phyloP scores from a whole-genome alignment of 2,329 filamentous ascomycete genomes.

The Penicillium vulpinum region DNA sequence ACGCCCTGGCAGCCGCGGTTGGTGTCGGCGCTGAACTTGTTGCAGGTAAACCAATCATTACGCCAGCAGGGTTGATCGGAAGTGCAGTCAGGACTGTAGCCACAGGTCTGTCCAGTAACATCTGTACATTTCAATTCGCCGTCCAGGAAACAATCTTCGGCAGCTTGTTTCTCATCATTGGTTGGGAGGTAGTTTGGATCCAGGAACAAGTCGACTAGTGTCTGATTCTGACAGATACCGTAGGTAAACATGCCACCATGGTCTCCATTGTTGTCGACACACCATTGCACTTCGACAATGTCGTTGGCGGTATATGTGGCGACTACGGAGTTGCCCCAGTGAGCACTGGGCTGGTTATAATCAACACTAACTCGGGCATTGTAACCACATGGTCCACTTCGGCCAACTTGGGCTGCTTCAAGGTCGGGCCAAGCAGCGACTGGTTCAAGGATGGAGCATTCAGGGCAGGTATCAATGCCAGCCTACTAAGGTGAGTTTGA shows the following conservation, averaged over 20 bases:
- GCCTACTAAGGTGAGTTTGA: constrained; percentile 33
- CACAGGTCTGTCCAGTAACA: constrained; percentile 52
- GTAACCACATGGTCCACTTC: constrained; percentile 55
- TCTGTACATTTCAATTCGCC: constrained; percentile 53
- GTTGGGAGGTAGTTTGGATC: constrained; percentile 52
- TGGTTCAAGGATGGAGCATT: constrained; percentile 57
- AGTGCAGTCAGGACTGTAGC: constrained; percentile 51
- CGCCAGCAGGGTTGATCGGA: constrained; percentile 49
- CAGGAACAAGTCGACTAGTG: constrained; percentile 53
- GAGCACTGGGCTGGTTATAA: constrained; percentile 50
- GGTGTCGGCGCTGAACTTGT: constrained; percentile 17
- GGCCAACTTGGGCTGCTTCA: constrained; percentile 47
- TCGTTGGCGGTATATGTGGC: constrained; percentile 50
- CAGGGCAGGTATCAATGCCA: constrained; percentile 54
- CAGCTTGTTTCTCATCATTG: constrained; percentile 54
- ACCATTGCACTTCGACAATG: constrained; percentile 55
- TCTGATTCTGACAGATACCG: constrained; percentile 55
- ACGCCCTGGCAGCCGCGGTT: constrained; percentile 45
- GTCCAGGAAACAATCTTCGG: constrained; percentile 54
- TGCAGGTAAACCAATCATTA: constrained; percentile 58
- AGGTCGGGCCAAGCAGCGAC: constrained; percentile 54
- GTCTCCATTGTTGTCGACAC: constrained; percentile 58
- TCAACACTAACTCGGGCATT: constrained; percentile 56
- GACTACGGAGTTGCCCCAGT: constrained; percentile 49
- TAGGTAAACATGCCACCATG: constrained; percentile 60